These are phyloP conservation scores for Sporothrix protearum DNA, from an alignment of 2,329 filamentous ascomycete genomes.

Conservation along the genomic window DNA sequence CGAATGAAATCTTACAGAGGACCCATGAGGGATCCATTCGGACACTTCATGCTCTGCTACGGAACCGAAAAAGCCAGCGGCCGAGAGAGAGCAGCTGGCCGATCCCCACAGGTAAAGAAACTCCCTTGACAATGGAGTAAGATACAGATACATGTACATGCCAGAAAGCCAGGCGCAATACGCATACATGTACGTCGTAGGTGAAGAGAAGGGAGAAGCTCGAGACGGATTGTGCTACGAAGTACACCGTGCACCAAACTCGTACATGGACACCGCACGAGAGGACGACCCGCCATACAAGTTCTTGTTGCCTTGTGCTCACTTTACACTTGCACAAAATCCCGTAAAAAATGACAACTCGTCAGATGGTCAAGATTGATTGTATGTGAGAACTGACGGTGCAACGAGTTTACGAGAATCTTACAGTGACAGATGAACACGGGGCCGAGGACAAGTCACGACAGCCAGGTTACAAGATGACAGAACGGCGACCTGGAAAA, in stretches of 20 bases:
- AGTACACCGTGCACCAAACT: not conserved
- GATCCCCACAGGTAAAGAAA: not conserved
- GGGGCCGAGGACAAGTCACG: not conserved
- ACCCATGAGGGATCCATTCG: not conserved
- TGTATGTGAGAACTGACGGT: conserved; percentile 1
- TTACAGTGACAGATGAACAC: not conserved
- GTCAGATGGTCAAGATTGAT: conserved; percentile 4
- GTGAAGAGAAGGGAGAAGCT: not conserved
- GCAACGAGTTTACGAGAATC: not conserved
- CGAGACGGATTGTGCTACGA: not conserved
- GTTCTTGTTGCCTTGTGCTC: not conserved
- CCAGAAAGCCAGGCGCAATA: not conserved
- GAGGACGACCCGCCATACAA: not conserved
- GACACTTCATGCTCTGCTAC: not conserved
- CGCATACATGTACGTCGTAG: not conserved
- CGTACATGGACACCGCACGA: not conserved
- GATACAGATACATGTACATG: not conserved
- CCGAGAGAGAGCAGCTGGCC: not conserved
- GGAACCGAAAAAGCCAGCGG: conserved; percentile 5
- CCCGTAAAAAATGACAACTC: not conserved
- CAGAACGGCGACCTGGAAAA: not conserved
- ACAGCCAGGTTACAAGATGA: not conserved
- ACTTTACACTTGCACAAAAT: not conserved
- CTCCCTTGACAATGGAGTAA: not conserved
- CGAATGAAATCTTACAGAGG: not conserved